phyloP scores from a whole-genome alignment of 164 flowering plant genomes.

The Umbilicus rupestris region DNA sequence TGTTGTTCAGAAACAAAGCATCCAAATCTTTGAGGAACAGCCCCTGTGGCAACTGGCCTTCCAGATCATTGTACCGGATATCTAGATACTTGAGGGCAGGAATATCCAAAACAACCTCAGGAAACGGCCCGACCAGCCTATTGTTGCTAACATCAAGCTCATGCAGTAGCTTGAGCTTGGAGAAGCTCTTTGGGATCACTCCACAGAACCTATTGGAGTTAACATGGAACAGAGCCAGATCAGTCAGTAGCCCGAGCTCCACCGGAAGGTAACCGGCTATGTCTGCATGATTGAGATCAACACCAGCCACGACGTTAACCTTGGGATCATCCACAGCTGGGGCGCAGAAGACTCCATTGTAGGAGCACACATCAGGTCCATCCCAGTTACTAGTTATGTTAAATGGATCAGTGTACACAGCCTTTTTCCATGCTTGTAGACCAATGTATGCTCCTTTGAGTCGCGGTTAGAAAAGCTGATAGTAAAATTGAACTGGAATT shows the following conservation, averaged over 20 bases:
- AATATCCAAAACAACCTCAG: slow-evolving; percentile 34
- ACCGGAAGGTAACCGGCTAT: slow-evolving; percentile 66
- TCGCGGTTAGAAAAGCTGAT: slow-evolving; percentile 31
- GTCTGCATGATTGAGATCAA: slow-evolving; percentile 64
- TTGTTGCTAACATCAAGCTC: slow-evolving; percentile 80
- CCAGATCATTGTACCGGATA: slow-evolving; percentile 64
- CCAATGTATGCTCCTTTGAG: slow-evolving; percentile 49
- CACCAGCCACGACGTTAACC: slow-evolving; percentile 50
- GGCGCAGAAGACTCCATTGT: slow-evolving; percentile 58
- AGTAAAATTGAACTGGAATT: slow-evolving; percentile 18
- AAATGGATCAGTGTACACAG: slow-evolving; percentile 58
- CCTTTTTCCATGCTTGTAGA: slow-evolving; percentile 58
- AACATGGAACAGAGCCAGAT: slow-evolving; percentile 56
- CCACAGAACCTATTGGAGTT: slow-evolving; percentile 77
- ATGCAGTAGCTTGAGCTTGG: slow-evolving; percentile 25
- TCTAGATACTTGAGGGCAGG: slow-evolving; percentile 51
- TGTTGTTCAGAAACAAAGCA: slow-evolving; percentile 62
- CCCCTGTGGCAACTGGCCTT: slow-evolving; percentile 47
- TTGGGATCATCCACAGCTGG: slow-evolving; percentile 44
- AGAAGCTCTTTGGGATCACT: slow-evolving; percentile 45
- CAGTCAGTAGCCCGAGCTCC: slow-evolving; percentile 67
- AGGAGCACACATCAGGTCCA: slow-evolving; percentile 54
- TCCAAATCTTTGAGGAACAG: slow-evolving; percentile 49
- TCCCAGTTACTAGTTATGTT: slow-evolving; percentile 57
- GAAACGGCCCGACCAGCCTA: slow-evolving; percentile 67